Evolutionary conservation across 768 basidiomycete genomes (phyloP), one percentile per base, ranked within the genome.

Genomic region (Kwoniella botswanensis): DNA sequence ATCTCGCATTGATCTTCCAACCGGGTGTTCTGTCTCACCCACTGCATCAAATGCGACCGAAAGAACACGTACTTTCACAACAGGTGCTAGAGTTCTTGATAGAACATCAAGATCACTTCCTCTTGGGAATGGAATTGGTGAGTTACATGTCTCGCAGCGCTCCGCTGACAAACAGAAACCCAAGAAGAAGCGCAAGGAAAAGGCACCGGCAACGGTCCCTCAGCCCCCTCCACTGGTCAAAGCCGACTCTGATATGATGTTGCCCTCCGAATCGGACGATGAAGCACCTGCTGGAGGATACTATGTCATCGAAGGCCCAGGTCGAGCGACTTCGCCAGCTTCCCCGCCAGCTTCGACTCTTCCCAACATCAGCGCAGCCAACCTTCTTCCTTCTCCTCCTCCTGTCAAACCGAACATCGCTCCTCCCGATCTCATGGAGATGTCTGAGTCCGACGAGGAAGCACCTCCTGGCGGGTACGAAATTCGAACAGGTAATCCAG

Each of bases 1-100:
- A 99, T 85, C 89, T 99, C 21, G 97, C 96, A 18, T 92, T 96
- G 57, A 96, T 98, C 74, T 99, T 99, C 84, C 92, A 94, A 68
- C 97, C 97, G 0, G 97, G 95, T 18, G 86, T 99, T 4, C 90
- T 99, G 70, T 92, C 93, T 10, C 93, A 94, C 82, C 92, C 94
- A 2, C 84, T 87, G 24, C 94, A 98, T 79, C 92, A 93, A 78
- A 88, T 95, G 86, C 88, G 88, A 6, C 94, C 94, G 0, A 85
- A 88, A 57, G 93, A 96, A 79, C 94, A 98, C 84, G 88, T 89
- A 10, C 87, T 93, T 9, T 93, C 91, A 73, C 96, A 97, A 83
- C 86, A 87, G 67, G 95, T 98, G 35, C 87, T 99, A 61, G 94
- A 98, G 82, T 98, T 97, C 82, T 86, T 99, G 64, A 97, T 99